A percentile compares a stretch with the other conserved stretches of the same genome.
Evolutionary conservation across 2,329 filamentous ascomycete genomes (phyloP).

Genomic region (Aspergillus spinulosporus): DNA sequence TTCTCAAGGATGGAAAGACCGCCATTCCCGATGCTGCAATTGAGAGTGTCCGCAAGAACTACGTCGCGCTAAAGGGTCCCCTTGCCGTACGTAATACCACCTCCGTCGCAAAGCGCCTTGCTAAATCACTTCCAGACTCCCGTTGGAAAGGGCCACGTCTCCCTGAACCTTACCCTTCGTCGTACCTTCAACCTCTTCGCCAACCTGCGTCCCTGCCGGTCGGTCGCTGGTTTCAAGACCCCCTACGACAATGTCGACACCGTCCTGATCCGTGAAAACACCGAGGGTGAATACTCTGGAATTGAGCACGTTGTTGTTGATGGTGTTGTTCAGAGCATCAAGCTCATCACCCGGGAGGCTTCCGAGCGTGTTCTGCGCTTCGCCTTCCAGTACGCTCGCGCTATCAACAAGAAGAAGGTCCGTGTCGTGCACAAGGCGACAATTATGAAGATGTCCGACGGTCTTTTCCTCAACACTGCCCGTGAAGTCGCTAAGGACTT

Average conservation of each 20-base stretch:
- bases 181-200: constrained; percentile 99
- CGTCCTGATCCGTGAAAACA: constrained; percentile 98
- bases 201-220: constrained; percentile 97
- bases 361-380: constrained; percentile 94
- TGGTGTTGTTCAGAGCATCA: constrained; percentile 98
- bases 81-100: constrained; percentile 68
- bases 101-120: constrained; percentile 8
- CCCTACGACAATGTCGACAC: constrained; percentile 97
- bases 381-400: constrained; percentile 96
- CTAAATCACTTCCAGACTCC: constrained; percentile 65
- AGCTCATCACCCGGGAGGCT: constrained; percentile 95
- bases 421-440: constrained; percentile 99
- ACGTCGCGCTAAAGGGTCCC: constrained; percentile 96
- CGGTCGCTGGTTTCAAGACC: constrained; percentile 96
- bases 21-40: constrained; percentile 92
- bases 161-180: constrained; percentile 96
- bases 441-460: constrained; percentile 99
- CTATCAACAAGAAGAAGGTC: constrained; percentile 93
- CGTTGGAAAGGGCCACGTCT: constrained; percentile 98
- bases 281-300: constrained; percentile 98
- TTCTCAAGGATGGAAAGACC: constrained; percentile 91
- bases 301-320: constrained; percentile 98
- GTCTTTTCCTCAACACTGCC: constrained; percentile 90
- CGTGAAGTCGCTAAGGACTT: constrained; percentile 89
- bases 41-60: constrained; percentile 89